Conservation (phyloP, 23 red algal species). For the Cyanidioschyzon merolae region DNA sequence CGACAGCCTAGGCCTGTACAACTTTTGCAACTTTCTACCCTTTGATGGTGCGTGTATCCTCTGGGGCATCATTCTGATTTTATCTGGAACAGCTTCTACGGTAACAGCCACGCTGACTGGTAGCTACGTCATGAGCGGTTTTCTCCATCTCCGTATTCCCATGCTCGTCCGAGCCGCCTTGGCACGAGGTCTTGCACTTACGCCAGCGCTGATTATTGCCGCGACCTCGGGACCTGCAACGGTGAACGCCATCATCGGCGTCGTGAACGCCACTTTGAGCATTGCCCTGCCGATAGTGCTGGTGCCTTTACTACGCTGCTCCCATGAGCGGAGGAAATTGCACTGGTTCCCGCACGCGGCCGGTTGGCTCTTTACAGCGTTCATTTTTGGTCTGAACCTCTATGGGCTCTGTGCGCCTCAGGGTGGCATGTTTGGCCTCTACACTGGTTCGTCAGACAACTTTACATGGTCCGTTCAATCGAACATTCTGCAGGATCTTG, state of each 20-base stretch:
- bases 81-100: slow-evolving; percentile 1
- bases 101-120: slow-evolving; percentile 19
- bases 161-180: not conserved
- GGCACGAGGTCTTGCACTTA: not conserved
- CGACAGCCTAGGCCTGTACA: slow-evolving; percentile 5
- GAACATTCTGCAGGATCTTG: slow-evolving; percentile 13
- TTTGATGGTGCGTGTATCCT: slow-evolving; percentile 9
- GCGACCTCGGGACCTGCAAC: not conserved
- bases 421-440: not conserved
- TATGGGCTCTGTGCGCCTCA: not conserved
- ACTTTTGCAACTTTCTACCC: slow-evolving; percentile 12
- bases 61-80: slow-evolving; percentile 2
- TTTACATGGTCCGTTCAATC: not conserved
- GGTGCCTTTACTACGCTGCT: slow-evolving; percentile 2
- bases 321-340: not conserved
- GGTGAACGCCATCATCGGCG: slow-evolving; percentile 7
- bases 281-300: slow-evolving; percentile 7
- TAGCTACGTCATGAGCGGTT: slow-evolving; percentile 19
- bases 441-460: not conserved
- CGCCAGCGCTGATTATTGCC: slow-evolving; percentile 11
- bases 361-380: slow-evolving; percentile 15
- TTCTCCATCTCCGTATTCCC: slow-evolving; percentile 13
- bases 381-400: not conserved
- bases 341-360: slow-evolving; percentile 12
- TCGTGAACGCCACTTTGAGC: not conserved